phyloP scores from a whole-genome alignment of 1,284 basidiomycete genomes.

The Coniophora puteana region DNA sequence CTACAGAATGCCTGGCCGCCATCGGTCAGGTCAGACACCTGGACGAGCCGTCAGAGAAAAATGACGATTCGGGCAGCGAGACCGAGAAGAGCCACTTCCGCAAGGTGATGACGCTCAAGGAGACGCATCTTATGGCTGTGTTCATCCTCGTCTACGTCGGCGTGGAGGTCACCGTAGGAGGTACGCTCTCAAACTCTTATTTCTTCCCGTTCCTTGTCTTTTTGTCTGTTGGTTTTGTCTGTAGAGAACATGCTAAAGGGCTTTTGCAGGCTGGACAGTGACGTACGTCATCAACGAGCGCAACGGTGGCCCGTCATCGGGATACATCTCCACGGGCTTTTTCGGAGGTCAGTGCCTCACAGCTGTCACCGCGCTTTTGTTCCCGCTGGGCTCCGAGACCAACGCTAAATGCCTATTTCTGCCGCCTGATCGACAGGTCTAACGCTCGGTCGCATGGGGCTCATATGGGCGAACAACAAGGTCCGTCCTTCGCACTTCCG shows the following conservation, averaged over 20 bases:
- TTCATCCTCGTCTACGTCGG: constrained; percentile 70
- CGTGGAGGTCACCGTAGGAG: constrained; percentile 48
- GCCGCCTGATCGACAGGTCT: constrained; percentile 34
- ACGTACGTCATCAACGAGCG: constrained; percentile 29
- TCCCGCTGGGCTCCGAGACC: not conserved
- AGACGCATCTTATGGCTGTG: constrained; percentile 56
- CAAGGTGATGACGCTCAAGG: constrained; percentile 49
- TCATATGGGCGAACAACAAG: constrained; percentile 58
- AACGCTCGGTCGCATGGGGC: constrained; percentile 49
- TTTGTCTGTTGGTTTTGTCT: not conserved
- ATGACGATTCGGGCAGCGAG: too few species aligned
- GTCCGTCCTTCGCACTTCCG: too few species aligned
- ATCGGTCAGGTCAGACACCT: too few species aligned
- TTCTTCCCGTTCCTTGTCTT: constrained; percentile 7
- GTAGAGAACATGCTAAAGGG: not conserved
- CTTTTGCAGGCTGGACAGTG: constrained; percentile 33
- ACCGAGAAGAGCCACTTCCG: constrained; percentile 43
- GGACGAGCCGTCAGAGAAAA: constrained; percentile 29
- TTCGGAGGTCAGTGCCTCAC: constrained; percentile 19
- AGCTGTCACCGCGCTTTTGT: too few species aligned
- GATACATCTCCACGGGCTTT: constrained; percentile 26
- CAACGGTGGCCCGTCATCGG: constrained; percentile 19
- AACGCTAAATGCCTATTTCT: not conserved
- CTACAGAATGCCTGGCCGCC: constrained; percentile 23
- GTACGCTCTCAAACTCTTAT: too few species aligned